Evolutionary conservation across 441 rosid genomes (phyloP).

Genomic region (Erodium trifolium): DNA sequence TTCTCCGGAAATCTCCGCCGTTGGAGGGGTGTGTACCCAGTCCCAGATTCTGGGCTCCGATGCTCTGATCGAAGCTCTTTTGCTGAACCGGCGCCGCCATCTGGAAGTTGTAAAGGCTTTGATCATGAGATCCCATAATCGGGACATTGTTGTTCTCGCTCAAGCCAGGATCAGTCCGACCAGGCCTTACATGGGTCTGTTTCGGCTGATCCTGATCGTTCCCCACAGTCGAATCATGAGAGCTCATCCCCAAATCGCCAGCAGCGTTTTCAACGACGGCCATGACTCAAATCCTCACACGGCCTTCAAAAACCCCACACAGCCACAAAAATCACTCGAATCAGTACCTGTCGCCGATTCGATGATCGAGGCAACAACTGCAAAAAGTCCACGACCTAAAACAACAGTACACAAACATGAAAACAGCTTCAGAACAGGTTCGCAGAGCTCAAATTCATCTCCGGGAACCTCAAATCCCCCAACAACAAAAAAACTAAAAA

Average conservation of each 20-base stretch:
- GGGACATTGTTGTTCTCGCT: conserved; percentile 10
- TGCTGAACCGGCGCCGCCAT: conserved; percentile 8
- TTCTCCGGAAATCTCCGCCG: conserved; percentile 13
- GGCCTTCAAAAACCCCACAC: no score
- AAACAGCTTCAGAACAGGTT: not conserved
- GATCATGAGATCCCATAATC: conserved; percentile 22
- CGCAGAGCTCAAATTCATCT: not conserved
- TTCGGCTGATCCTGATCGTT: conserved; percentile 20
- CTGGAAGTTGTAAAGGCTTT: conserved; percentile 18
- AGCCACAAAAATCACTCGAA: no score
- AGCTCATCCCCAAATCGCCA: conserved; percentile 10
- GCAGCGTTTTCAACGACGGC: not conserved
- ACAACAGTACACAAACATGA: not conserved
- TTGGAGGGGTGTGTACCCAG: conserved; percentile 24
- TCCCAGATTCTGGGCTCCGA: not conserved
- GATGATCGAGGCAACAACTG: not conserved
- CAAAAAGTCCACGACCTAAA: not conserved
- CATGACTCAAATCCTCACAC: not conserved
- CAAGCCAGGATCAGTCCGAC: conserved; percentile 25
- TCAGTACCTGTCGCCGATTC: not conserved
- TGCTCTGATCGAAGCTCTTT: conserved; percentile 8
- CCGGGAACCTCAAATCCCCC: conserved; percentile 1
- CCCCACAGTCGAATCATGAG: not conserved
- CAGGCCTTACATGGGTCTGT: conserved; percentile 22
- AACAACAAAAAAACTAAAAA: no score